A percentile compares a stretch with the other conserved stretches of the same genome.
phyloP scores from a whole-genome alignment of 768 basidiomycete species.

The Termitomyces sp. region DNA sequence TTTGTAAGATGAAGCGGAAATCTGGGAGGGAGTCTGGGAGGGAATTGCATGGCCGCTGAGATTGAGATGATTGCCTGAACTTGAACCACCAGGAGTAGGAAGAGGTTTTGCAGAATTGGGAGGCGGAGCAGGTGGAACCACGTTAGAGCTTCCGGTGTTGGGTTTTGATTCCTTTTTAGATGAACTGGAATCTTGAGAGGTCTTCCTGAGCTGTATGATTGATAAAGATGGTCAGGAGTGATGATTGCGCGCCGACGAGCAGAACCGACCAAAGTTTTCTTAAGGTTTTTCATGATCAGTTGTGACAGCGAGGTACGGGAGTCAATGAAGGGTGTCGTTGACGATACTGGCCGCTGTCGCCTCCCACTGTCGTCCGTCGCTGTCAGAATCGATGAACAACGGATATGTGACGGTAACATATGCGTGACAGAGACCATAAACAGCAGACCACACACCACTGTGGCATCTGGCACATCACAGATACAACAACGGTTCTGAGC shows the following conservation, averaged over 20 bases:
- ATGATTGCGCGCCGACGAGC: slow-evolving; percentile 13
- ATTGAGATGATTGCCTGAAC: slow-evolving; percentile 32
- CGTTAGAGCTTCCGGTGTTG: slow-evolving; percentile 23
- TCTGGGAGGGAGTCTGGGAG: slow-evolving; percentile 37
- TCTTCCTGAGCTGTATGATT: slow-evolving; percentile 57
- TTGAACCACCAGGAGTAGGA: slow-evolving; percentile 43
- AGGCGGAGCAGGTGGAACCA: slow-evolving; percentile 54
- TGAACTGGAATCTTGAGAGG: slow-evolving; percentile 56
- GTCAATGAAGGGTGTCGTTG: slow-evolving; percentile 9
- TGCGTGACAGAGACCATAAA: slow-evolving; percentile 12
- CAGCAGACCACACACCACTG: slow-evolving; percentile 3
- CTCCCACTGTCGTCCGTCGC: slow-evolving; percentile 15
- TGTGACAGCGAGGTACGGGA: slow-evolving; percentile 9
- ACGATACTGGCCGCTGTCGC: slow-evolving; percentile 15
- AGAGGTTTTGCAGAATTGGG: slow-evolving; percentile 63
- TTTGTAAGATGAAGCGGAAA: slow-evolving; percentile 36
- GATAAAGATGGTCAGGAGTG: slow-evolving; percentile 19
- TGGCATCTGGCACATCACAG: neutral
- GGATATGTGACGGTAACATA: slow-evolving; percentile 24
- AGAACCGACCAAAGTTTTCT: slow-evolving; percentile 69
- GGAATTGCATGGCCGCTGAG: slow-evolving; percentile 28
- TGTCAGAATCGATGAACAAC: slow-evolving; percentile 38
- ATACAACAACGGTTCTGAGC: neutral
- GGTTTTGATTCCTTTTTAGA: slow-evolving; percentile 68
- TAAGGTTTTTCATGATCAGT: slow-evolving; percentile 72